Evolutionary conservation across 163 green algal species (phyloP), one percentile per base, ranked within the genome.

Genomic region (Chlamydomonas reinhardtii): DNA sequence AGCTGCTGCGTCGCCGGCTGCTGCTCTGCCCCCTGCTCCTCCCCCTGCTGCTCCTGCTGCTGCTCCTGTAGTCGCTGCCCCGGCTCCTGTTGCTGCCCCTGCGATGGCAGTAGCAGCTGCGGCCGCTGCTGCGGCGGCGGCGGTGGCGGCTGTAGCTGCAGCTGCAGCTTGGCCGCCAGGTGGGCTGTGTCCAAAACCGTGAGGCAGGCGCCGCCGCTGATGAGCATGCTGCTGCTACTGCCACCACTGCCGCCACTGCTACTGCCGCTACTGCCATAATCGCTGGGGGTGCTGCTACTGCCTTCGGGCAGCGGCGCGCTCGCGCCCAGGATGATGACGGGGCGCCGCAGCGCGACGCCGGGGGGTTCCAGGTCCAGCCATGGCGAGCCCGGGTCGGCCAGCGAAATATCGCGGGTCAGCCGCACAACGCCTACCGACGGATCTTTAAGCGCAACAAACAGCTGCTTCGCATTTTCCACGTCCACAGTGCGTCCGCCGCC

Each of bases 381-480:
- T 4, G 37, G 48, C 6, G 48, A 56, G 48, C 48, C 48, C 1
- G 48, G 48, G 1, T 56, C 48, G 11, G 14, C 48, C 11, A 56
- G 48, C 11, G 48, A 56, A 17, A 56, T 56, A 14, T 56, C 27
- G 65, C 64, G 35, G 3, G 65, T 75, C 17, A 84, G 27, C 19
- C 76, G 76, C 12, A 69, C 56, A 25, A 37, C 43, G 15, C 39
- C 14, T 14, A 75, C 39, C 16, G 20, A 22, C 4, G 76, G n/a
- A 54, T 84, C 20, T 2, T 64, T 65, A n/a, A 84, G 31, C 6
- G 76, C 76, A 24, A 11, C 76, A 9, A 84, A n/a, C 17, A 84
- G 65, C 39, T 68, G 61, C 27, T 39, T 5, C 12, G 76, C 37
- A 54, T 52, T 52, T 39, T 59, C 37, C 16, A 83, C 62, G 62